Base-by-base conservation (phyloP, 768 basidiomycete species). In the Hemileccinum impolitum region DNA sequence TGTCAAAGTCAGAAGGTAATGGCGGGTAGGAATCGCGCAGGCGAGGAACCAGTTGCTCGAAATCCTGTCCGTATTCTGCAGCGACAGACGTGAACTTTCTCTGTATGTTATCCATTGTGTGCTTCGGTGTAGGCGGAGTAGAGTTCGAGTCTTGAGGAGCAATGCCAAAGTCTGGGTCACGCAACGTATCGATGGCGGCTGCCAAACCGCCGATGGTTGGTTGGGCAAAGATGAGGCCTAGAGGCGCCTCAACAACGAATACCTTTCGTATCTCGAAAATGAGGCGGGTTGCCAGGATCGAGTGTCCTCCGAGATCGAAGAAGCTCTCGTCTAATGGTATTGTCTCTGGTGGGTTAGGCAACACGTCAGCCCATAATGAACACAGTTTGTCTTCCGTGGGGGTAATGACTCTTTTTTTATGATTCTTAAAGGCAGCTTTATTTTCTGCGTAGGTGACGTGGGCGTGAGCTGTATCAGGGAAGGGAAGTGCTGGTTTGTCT, bases 231-330 rank as follows among this genome's bases (percentile, higher is more conserved):
- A 98, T 84, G 37, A 97, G 74, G 8, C 93, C 90, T 21, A 99
- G 73, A 0, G 95, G 94, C 4, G 92, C 93, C 47, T 94, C 84
- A 17, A 96, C 77, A 11, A 94, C 84, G 66, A 98, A 96, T 0
- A 77, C 73, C 70, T 94, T 96, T 61, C 96, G 85, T 45, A 99
- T 85, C 69, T 97, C 93, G 65, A 99, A 98, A 59, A 97, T 91
- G 52, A 98, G 82, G 21, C 94, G 86, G 2, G 96, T 99, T 0
- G 96, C 96, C 39, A 99, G 81, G 60, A 99, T 97, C 14, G 96
- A 98, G 70, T 99, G 96, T 7, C 96, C 96, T 41, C 96, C 96
- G 37, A 98, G 79, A 65, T 99, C 95, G 71, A 97, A 98, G 80
- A 99, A 99, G 66, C 82, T 91, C 61, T 98, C 95, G 64, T 97